A percentile compares a stretch with the other conserved stretches of the same genome.
Conservation (phyloP, 2,329 filamentous ascomycete species). For the Paramyrothecium roridum region DNA sequence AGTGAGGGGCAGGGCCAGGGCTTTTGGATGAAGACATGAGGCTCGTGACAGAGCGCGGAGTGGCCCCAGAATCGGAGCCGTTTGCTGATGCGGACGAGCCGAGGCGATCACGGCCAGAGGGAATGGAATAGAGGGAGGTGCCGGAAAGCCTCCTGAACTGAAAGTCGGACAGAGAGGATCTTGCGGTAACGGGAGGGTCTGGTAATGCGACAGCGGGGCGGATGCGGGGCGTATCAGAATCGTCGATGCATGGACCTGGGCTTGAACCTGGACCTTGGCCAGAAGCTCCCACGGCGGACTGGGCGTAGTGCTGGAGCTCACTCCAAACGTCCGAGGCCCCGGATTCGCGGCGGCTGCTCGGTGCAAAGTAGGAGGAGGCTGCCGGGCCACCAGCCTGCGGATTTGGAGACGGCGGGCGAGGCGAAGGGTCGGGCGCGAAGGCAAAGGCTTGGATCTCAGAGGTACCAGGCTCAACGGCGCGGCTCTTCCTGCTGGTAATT, state of each 20-base stretch:
- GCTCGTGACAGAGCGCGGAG: constrained; percentile 39
- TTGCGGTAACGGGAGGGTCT: constrained; percentile 44
- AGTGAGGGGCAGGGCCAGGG: constrained; percentile 34
- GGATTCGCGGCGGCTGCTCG: constrained; percentile 41
- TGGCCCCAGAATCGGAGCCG: constrained; percentile 45
- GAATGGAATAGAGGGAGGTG: constrained; percentile 69
- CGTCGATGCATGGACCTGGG: constrained; percentile 43
- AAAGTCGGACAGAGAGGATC: constrained; percentile 46
- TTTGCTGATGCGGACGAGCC: constrained; percentile 49
- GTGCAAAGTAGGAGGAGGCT: constrained; percentile 33
- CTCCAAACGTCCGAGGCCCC: constrained; percentile 35
- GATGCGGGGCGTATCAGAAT: constrained; percentile 46
- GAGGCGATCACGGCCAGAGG: constrained; percentile 52
- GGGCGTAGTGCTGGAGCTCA: constrained; percentile 31
- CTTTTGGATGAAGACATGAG: constrained; percentile 45
- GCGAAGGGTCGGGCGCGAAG: too few relatives aligned
- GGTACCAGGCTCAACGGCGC: constrained; percentile 57
- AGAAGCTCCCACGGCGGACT: constrained; percentile 13
- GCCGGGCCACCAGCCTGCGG: constrained; percentile 61
- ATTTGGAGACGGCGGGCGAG: constrained; percentile 47
- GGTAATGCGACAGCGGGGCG: constrained; percentile 37
- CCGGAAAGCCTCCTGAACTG: constrained; percentile 67
- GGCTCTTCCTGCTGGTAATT: constrained; percentile 48
- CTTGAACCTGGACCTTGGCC: constrained; percentile 1
- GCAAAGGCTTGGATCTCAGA: constrained; percentile 46